A percentile compares a stretch with the other conserved stretches of the same genome.
These are phyloP conservation scores for Bidens hawaiensis DNA, from an alignment of 140 eudicot species.

Conservation along the genomic window DNA sequence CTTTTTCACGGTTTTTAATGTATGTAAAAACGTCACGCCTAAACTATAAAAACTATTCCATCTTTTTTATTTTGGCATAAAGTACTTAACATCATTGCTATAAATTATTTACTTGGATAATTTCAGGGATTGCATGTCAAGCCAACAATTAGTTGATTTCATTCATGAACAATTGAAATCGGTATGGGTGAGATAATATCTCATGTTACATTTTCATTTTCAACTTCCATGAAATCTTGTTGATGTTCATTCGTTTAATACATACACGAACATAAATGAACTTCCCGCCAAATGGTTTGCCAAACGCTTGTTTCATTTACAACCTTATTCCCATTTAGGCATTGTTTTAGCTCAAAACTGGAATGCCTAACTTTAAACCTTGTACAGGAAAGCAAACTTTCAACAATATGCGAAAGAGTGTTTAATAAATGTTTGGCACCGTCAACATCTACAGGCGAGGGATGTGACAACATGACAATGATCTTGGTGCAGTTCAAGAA, in stretches of 20 bases:
- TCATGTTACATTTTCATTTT: not conserved
- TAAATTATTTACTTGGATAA: conserved; percentile 1
- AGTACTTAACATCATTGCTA: not conserved
- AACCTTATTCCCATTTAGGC: not conserved
- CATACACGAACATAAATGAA: not conserved
- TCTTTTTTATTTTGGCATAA: no score
- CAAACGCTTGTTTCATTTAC: not conserved
- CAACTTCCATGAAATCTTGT: not conserved
- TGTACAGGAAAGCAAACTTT: conserved; percentile 39
- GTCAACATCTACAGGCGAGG: conserved; percentile 90
- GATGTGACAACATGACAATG: conserved; percentile 98
- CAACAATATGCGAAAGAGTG: conserved; percentile 76
- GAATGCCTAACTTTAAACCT: no score
- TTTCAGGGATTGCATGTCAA: conserved; percentile 93
- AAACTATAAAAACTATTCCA: no score
- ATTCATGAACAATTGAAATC: conserved; percentile 65
- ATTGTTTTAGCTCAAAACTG: not conserved
- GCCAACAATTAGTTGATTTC: conserved; percentile 88
- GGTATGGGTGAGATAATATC: conserved; percentile 40
- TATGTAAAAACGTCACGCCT: no score
- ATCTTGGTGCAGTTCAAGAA: conserved; percentile 87
- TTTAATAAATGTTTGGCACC: conserved; percentile 83
- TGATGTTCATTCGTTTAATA: not conserved
- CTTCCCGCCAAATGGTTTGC: not conserved
- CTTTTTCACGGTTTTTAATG: not conserved